phyloP scores from a whole-genome alignment of 2,329 filamentous ascomycete genomes.

The Coniochaeta hoffmannii region DNA sequence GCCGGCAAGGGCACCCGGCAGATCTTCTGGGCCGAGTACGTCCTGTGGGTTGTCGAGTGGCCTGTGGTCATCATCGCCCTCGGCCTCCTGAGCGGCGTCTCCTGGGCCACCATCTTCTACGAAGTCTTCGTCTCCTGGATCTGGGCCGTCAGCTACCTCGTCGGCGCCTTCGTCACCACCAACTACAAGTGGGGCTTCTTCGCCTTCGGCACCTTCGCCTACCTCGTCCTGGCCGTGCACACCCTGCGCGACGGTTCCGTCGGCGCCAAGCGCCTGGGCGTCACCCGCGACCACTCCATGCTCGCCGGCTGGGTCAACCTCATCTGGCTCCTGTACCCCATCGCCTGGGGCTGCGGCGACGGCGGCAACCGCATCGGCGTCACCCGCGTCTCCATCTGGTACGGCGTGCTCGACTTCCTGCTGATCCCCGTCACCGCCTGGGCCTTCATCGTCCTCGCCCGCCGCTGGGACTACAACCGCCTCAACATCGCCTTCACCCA shows the following conservation, averaged over 20 bases:
- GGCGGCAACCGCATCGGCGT: slow-evolving; percentile 43
- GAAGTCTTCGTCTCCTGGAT: slow-evolving; percentile 41
- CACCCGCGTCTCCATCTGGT: slow-evolving; percentile 40
- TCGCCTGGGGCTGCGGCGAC: slow-evolving; percentile 45
- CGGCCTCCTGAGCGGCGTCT: slow-evolving; percentile 41
- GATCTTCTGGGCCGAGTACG: slow-evolving; percentile 49
- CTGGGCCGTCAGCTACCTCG: slow-evolving; percentile 44
- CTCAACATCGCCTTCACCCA: slow-evolving; percentile 48
- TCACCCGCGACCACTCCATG: slow-evolving; percentile 34
- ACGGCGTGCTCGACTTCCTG: slow-evolving; percentile 45
- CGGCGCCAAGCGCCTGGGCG: slow-evolving; percentile 31
- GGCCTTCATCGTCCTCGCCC: slow-evolving; percentile 34
- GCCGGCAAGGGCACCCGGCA: slow-evolving; percentile 28
- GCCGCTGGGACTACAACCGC: slow-evolving; percentile 42
- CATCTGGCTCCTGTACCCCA: slow-evolving; percentile 46
- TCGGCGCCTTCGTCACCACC: slow-evolving; percentile 36
- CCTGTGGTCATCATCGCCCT: slow-evolving; percentile 36
- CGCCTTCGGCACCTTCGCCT: slow-evolving; percentile 41
- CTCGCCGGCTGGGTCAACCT: slow-evolving; percentile 41
- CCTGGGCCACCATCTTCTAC: slow-evolving; percentile 49
- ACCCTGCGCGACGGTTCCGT: slow-evolving; percentile 31
- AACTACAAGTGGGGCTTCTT: slow-evolving; percentile 54
- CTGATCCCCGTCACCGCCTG: slow-evolving; percentile 35
- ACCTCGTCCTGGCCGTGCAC: slow-evolving; percentile 35
- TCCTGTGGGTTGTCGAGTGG: slow-evolving; percentile 46